phyloP scores from a whole-genome alignment of 257 asterid species.

The Eucommia ulmoides region DNA sequence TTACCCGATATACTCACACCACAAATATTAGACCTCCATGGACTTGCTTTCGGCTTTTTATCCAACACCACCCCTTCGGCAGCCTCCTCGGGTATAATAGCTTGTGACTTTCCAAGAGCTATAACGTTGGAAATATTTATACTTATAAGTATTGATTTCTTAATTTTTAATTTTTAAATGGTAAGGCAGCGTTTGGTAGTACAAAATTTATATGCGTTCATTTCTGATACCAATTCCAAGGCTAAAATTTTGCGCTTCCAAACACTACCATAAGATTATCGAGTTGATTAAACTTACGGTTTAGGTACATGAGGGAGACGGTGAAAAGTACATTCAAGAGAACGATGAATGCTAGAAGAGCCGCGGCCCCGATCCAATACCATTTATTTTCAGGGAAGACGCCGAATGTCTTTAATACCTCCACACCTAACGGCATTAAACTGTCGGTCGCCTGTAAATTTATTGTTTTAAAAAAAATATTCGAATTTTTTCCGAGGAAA shows the following conservation, averaged over 20 bases:
- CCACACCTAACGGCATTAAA: constrained; percentile 27
- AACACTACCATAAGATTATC: background rate
- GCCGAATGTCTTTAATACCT: constrained; percentile 35
- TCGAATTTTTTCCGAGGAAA: background rate
- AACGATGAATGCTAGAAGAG: constrained; percentile 42
- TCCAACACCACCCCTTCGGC: constrained; percentile 1
- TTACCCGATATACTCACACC: too few species aligned
- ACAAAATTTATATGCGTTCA: too few species aligned
- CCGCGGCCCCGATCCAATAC: constrained; percentile 56
- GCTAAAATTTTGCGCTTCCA: background rate
- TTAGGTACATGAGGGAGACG: constrained; percentile 47
- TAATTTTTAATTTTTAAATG: too few species aligned
- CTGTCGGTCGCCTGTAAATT: constrained; percentile 33
- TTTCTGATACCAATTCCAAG: background rate
- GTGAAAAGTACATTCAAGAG: constrained; percentile 56
- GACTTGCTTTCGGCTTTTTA: background rate
- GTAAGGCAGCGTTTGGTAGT: too few species aligned
- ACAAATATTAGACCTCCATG: too few species aligned
- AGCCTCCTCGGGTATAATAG: background rate
- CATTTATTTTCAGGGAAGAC: constrained; percentile 31
- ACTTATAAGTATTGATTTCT: too few species aligned
- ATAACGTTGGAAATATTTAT: too few species aligned
- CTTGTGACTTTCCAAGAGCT: constrained; percentile 2
- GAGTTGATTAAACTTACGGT: constrained; percentile 34
- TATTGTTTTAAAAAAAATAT: background rate